Percentiles rank a stretch among this genome's conserved stretches.
These are phyloP conservation scores for Gnomoniopsis smithogilvyi DNA, from an alignment of 2,329 filamentous ascomycete genomes.

Conservation along the genomic window DNA sequence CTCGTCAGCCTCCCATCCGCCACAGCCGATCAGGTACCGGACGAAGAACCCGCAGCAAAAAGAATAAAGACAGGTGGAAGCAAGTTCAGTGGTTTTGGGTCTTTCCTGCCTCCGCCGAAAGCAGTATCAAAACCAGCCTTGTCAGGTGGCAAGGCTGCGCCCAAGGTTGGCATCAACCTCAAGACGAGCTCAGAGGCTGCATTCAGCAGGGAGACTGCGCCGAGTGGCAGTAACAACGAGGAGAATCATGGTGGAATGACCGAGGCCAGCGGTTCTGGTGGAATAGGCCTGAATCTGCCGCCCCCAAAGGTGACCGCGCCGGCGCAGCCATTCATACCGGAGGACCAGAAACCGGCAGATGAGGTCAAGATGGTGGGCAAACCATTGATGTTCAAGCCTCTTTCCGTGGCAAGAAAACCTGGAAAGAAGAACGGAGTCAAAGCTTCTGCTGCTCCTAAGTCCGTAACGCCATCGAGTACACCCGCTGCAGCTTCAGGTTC, in stretches of 20 bases:
- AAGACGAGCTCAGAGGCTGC: conserved; percentile 83
- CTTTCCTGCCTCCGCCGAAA: conserved; percentile 84
- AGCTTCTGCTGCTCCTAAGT: conserved; percentile 17
- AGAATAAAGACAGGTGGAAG: conserved; percentile 60
- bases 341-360: conserved; percentile 55
- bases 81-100: conserved; percentile 78
- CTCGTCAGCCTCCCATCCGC: conserved; percentile 70
- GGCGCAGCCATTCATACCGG: conserved; percentile 47
- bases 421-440: conserved; percentile 56
- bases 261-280: background rate
- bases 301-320: conserved; percentile 33
- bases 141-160: conserved; percentile 28
- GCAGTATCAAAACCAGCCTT: conserved; percentile 27
- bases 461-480: conserved; percentile 17
- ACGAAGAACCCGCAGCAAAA: conserved; percentile 65
- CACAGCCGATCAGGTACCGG: conserved; percentile 33
- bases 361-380: conserved; percentile 72
- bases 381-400: conserved; percentile 81
- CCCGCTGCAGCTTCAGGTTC: conserved; percentile 3
- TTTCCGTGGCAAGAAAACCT: conserved; percentile 76
- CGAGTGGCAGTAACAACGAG: conserved; percentile 11
- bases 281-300: conserved; percentile 32
- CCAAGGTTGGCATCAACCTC: conserved; percentile 62
- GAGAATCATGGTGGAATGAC: conserved; percentile 23
- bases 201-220: conserved; percentile 60